Conservation (phyloP, 129 eudicot genomes). For the Arctium lappa region DNA sequence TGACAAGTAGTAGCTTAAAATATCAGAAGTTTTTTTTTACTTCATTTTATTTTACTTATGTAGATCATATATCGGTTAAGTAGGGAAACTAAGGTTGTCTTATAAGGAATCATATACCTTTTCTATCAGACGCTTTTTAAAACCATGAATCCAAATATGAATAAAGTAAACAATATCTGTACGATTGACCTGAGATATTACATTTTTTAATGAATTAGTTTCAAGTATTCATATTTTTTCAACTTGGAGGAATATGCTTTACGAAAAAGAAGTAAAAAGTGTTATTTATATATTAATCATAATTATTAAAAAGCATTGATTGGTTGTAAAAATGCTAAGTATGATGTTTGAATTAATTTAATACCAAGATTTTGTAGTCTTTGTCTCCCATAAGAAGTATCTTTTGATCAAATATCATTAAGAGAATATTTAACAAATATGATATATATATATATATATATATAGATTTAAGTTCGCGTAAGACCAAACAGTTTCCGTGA, state of each 20-base stretch:
- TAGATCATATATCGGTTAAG: no score
- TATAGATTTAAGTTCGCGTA: no score
- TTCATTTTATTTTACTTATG: no score
- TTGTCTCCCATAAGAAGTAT: neutral
- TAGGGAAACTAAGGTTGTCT: no score
- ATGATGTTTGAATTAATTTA: neutral
- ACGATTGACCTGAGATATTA: neutral
- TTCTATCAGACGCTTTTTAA: no score
- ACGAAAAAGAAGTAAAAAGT: neutral
- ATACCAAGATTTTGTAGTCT: neutral
- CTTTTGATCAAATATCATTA: neutral
- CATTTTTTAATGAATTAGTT: neutral
- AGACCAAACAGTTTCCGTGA: no score
- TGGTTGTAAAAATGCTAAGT: slow-evolving; percentile 10
- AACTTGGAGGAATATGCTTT: neutral
- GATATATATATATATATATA: no score
- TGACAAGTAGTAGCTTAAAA: no score
- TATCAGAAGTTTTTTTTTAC: no score
- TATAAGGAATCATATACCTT: no score
- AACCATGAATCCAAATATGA: no score
- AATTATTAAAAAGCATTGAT: slow-evolving; percentile 1
- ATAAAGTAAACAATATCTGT: no score
- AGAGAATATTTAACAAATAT: neutral
- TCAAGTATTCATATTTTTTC: neutral
- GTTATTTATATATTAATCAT: neutral